phyloP scores from a whole-genome alignment of 495 filamentous ascomycete genomes.

The Lophiotrema nucula region DNA sequence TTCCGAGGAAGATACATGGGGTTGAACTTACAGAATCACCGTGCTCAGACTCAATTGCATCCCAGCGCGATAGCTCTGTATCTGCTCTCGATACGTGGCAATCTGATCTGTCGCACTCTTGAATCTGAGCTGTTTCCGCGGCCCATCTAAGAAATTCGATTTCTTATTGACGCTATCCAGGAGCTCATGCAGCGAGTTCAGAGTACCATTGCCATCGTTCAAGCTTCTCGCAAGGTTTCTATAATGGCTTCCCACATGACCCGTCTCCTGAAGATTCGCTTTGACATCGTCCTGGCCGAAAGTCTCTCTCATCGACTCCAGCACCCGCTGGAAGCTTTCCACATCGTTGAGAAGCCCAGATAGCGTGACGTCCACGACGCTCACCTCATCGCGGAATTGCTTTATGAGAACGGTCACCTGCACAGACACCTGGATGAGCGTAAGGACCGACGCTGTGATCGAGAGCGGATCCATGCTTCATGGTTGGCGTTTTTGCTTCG shows the following conservation, averaged over 20 bases:
- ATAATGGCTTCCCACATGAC: constrained; percentile 29
- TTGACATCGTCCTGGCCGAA: constrained; percentile 12
- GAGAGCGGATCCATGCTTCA: constrained; percentile 29
- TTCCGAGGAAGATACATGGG: neutral
- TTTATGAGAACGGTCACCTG: constrained; percentile 19
- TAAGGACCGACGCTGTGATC: constrained; percentile 17
- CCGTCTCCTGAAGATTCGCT: constrained; percentile 10
- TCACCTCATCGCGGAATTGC: constrained; percentile 24
- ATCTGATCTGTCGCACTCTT: constrained; percentile 20
- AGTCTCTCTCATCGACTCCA: constrained; percentile 28
- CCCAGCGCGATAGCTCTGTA: constrained; percentile 22
- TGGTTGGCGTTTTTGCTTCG: no score
- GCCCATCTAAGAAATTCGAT: constrained; percentile 15
- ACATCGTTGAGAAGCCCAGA: constrained; percentile 22
- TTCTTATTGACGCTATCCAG: constrained; percentile 14
- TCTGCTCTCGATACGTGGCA: constrained; percentile 10
- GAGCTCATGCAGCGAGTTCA: constrained; percentile 11
- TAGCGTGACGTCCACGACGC: constrained; percentile 17
- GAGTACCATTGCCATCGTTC: constrained; percentile 14
- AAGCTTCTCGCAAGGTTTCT: constrained; percentile 10
- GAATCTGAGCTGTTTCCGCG: constrained; percentile 26
- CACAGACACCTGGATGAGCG: constrained; percentile 19
- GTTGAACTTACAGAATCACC: constrained; percentile 24
- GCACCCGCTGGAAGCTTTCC: constrained; percentile 20
- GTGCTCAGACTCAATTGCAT: constrained; percentile 25